phyloP scores from a whole-genome alignment of 192 early-diverging fungal species.

The Backusella luteola region DNA sequence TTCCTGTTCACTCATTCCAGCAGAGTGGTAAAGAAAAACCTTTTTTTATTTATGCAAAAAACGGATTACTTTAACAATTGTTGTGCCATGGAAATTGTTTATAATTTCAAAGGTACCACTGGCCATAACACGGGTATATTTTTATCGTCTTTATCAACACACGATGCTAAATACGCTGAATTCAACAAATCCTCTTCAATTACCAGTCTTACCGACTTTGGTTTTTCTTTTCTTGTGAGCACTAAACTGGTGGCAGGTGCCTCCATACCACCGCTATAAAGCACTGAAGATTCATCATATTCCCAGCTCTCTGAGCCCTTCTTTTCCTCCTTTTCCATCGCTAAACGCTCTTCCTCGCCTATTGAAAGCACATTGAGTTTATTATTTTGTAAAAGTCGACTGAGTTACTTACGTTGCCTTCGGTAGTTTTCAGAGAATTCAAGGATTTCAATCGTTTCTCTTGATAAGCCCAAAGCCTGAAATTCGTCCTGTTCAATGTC shows the following conservation, averaged over 20 bases:
- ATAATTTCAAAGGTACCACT: slow-evolving; percentile 17
- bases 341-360: not conserved
- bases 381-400: no score
- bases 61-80: no score
- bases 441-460: slow-evolving; percentile 29
- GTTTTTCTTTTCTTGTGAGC: not conserved
- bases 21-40: no score
- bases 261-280: slow-evolving; percentile 9
- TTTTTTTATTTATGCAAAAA: no score
- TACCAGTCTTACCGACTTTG: not conserved
- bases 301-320: not conserved
- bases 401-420: slow-evolving; percentile 12
- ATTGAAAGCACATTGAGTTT: not conserved
- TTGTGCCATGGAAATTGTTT: not conserved
- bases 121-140: slow-evolving; percentile 18
- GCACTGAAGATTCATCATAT: slow-evolving; percentile 13
- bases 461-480: not conserved
- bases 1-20: no score
- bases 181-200: slow-evolving; percentile 20
- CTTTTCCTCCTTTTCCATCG: not conserved
- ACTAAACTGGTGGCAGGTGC: slow-evolving; percentile 19
- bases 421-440: slow-evolving; percentile 28
- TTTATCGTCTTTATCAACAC: not conserved
- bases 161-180: slow-evolving; percentile 14
- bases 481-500: not conserved